Percentiles rank a stretch among this genome's conserved stretches.
Conservation (phyloP, 371 early-diverging fungal species). For the Syncephalastrum sp. region DNA sequence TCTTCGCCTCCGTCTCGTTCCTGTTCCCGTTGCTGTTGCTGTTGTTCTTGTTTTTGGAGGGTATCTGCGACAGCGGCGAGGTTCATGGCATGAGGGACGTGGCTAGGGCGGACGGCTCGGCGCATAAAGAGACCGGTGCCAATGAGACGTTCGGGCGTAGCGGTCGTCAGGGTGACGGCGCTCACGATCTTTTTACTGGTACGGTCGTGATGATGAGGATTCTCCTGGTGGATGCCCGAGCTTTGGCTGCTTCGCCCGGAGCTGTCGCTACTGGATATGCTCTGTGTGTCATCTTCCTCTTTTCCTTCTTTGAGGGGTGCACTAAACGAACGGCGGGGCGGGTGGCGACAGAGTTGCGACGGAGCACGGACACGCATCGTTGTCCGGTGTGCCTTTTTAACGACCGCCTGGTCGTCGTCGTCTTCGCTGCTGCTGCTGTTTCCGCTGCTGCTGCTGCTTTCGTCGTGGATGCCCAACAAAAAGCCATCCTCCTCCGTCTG, state of each 20-base stretch:
- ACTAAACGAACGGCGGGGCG: too few species aligned
- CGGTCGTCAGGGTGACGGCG: not conserved
- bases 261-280: too few species aligned
- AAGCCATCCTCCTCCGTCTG: slow-evolving; percentile 4
- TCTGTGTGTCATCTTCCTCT: too few species aligned
- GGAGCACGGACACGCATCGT: too few species aligned
- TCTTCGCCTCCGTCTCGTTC: not conserved
- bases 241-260: too few species aligned
- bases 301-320: too few species aligned
- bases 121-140: slow-evolving; percentile 23
- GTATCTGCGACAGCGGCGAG: not conserved
- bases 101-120: slow-evolving; percentile 21
- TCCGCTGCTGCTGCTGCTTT: not conserved
- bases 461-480: not conserved
- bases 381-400: not conserved
- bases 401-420: slow-evolving; percentile 1
- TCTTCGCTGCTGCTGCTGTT: not conserved
- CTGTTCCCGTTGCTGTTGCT: slow-evolving; percentile 1
- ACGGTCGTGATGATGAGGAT: too few species aligned
- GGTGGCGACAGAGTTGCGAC: too few species aligned
- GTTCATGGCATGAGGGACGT: not conserved
- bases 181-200: too few species aligned
- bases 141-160: slow-evolving; percentile 2
- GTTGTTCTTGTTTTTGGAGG: not conserved
- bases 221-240: too few species aligned